phyloP scores from a whole-genome alignment of 108 stramenopile species.

The Aureococcus anophagefferens region DNA sequence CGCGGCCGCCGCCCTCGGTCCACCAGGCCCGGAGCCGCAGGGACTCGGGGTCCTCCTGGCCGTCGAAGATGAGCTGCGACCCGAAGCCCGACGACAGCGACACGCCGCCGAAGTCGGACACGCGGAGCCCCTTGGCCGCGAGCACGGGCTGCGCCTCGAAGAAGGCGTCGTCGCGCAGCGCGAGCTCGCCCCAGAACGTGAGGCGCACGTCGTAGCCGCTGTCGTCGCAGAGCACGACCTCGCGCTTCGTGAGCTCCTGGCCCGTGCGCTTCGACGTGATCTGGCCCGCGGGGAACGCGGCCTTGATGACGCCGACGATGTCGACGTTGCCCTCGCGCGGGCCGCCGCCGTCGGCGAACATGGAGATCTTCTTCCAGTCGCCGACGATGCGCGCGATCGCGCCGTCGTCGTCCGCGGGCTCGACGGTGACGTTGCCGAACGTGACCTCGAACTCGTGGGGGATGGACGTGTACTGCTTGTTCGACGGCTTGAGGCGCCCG shows the following conservation, averaged over 20 bases:
- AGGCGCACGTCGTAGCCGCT: slow-evolving; percentile 68
- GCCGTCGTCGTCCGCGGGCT: slow-evolving; percentile 49
- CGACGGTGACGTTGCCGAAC: slow-evolving; percentile 78
- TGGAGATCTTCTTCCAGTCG: slow-evolving; percentile 42
- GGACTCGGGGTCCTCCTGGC: not conserved
- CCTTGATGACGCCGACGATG: slow-evolving; percentile 72
- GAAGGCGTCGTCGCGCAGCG: slow-evolving; percentile 37
- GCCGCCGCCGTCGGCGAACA: slow-evolving; percentile 56
- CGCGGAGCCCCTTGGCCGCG: slow-evolving; percentile 71
- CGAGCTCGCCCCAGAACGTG: slow-evolving; percentile 78
- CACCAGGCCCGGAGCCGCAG: not conserved
- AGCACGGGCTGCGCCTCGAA: slow-evolving; percentile 58
- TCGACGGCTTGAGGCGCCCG: slow-evolving; percentile 83
- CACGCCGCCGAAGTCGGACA: slow-evolving; percentile 70
- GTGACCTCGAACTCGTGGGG: slow-evolving; percentile 76
- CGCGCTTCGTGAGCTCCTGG: slow-evolving; percentile 73
- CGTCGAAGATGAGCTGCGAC: not conserved
- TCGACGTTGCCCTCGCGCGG: slow-evolving; percentile 55
- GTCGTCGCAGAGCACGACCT: slow-evolving; percentile 77
- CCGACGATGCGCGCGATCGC: slow-evolving; percentile 56
- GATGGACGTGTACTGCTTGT: slow-evolving; percentile 74
- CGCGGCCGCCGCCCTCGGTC: not conserved
- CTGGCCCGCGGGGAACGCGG: slow-evolving; percentile 45
- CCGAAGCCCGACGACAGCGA: not conserved
- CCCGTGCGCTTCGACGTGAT: slow-evolving; percentile 70